Base-by-base conservation (phyloP, 2,329 filamentous ascomycete species). In the Fusarium brachygibbosum region DNA sequence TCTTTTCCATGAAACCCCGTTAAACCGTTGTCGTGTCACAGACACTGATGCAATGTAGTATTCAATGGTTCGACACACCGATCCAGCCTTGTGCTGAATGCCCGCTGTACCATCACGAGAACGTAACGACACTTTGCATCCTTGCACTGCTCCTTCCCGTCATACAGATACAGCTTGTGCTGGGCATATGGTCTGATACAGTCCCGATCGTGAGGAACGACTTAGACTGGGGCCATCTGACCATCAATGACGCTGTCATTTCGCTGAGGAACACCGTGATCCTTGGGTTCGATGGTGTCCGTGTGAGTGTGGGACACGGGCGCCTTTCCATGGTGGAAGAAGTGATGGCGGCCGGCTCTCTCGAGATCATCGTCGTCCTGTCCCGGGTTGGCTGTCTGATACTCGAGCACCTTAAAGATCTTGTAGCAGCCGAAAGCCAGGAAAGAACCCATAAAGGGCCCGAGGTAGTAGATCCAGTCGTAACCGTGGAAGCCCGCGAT, bases 391-490 rank as follows among this genome's bases (percentile, higher is more conserved):
- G 80, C 81, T 14, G 79, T 83, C 68, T 83, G 78, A 73, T 87
- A 88, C 56, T 87, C 81, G 32, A 88, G 77, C 31, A 78, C 74
- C 73, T 86, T 86, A 56, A 88, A 77, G 5, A 85, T 66, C 60
- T 80, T 81, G 77, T 87, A 88, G 21, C 86, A 79, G 10, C 63
- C 77, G n/a, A 79, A 82, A 2, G 86, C 85, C 16, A 88, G 73
- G 8, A 84, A 51, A 1, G 83, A 71, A 0, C 87, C 87, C 51
- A 86, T 76, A 12, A 82, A 75, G 2, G 87, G 86, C 0, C 85
- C 86, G 13, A 88, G 69, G 82, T 84, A 86, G 77, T 85, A 87
- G 70, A 86, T 86, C 84, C 84, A 87, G 56, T 85, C 82, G 72
- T 86, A 84, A 17, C 72, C 70, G 2, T 78, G 76, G 70, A 86